Evolutionary conservation across 345 rosid species (phyloP), one percentile per base, ranked within the genome.

Genomic region (Aethionema arabicum): DNA sequence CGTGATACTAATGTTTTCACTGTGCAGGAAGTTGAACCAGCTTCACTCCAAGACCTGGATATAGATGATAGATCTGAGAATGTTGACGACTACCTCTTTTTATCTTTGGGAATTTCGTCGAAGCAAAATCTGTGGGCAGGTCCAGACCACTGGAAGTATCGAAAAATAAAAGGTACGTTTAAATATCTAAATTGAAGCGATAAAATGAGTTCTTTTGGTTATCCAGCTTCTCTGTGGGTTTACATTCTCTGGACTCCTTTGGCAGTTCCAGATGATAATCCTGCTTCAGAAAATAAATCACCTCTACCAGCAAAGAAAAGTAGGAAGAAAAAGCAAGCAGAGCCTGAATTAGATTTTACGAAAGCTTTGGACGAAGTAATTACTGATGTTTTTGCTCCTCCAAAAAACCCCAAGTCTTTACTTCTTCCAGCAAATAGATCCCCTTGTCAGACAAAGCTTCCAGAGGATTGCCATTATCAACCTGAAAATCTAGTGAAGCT

Each of bases 391-490:
- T 90, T 85, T 74, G 80, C 77, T 35, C 91, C 90, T 70, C 97
- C 99, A 9, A 90, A 83, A 84, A 87, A 85, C 77, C 79, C 82
- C 1, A 93, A 83, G 71, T 68, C 88, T 14, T 59, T 93, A 56
- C 79, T 87, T 63, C 76, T 93, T 56, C 90, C 96, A 64, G 85
- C 85, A 65, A 93, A 60, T 67, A 77, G 88, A 81, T 51, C 73
- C 57, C 80, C 82, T 45, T 73, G 82, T 67, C 83, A 69, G 49
- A 81, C 85, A 45, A 85, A 64, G 63, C 81, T 93, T 51, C 98
- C 99, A n/a, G 97, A 90, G 80, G 97, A 93, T 82, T 87, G 96
- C 67, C 99, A 93, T 74, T 93, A 85, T 73, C 97, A 87, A 73
- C 99, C 97, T 33, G 97, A 90, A 79, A 69, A 79, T 74, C 88